Percentiles rank a stretch among this genome's conserved stretches.
These are phyloP conservation scores for Aphanomyces euteiches DNA, from an alignment of 352 stramenopile species.

Conservation along the genomic window DNA sequence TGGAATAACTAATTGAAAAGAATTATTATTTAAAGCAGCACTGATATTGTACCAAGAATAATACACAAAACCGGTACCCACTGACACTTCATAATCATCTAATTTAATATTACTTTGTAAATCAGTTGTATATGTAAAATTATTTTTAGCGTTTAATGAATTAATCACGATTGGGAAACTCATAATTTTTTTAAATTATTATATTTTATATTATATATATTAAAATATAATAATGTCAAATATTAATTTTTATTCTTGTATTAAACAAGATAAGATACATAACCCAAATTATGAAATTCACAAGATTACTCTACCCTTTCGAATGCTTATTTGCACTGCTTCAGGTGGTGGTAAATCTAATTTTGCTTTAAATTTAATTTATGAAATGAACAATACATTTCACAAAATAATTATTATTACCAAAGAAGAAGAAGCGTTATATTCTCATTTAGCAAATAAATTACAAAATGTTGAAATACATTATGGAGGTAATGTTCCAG, in stretches of 20 bases:
- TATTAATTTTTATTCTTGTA: background rate
- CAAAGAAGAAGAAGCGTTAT: background rate
- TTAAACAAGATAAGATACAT: background rate
- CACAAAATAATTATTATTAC: background rate
- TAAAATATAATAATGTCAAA: too few relatives aligned
- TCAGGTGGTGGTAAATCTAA: background rate
- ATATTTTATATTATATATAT: slow-evolving; percentile 24
- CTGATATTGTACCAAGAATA: too few relatives aligned
- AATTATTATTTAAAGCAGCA: too few relatives aligned
- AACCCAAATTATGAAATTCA: slow-evolving; percentile 12
- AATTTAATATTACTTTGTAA: too few relatives aligned
- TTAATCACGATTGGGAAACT: background rate
- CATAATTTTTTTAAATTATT: slow-evolving; percentile 1
- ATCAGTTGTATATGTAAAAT: background rate
- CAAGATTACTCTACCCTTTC: background rate
- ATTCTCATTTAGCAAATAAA: background rate
- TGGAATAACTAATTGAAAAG: too few relatives aligned
- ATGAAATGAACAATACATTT: background rate
- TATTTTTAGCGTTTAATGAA: background rate
- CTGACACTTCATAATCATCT: too few relatives aligned
- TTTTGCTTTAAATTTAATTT: slow-evolving; percentile 13
- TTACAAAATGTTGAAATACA: background rate
- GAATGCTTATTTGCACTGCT: too few relatives aligned
- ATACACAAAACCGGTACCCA: too few relatives aligned
- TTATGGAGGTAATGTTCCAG: too few relatives aligned